Percentiles rank a stretch among this genome's conserved stretches.
Conservation (phyloP, 1,139 yeast genomes). For the Sugiyamaella xylanicola region DNA sequence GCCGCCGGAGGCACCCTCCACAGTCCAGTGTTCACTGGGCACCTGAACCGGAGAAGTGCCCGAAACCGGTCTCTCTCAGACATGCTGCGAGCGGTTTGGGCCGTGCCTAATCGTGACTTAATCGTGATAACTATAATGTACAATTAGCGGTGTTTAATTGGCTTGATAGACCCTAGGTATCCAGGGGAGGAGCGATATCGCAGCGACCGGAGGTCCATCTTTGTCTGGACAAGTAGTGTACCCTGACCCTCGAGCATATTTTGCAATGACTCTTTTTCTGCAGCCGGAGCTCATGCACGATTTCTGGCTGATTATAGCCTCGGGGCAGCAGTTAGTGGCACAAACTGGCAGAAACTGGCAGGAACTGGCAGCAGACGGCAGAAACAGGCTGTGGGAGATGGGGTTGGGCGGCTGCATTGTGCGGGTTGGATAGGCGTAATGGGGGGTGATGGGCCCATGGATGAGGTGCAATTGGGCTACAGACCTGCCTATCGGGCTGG, state of each 20-base stretch:
- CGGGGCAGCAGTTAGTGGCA: neutral
- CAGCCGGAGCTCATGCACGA: neutral
- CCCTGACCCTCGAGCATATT: constrained; percentile 4
- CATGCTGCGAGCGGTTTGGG: neutral
- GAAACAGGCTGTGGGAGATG: no score
- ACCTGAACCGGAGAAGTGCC: neutral
- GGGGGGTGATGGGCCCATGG: neutral
- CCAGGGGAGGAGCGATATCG: constrained; percentile 10
- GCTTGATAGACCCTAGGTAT: neutral
- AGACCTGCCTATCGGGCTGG: neutral
- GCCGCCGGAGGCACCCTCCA: neutral
- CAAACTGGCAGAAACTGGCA: neutral
- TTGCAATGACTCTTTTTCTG: constrained; percentile 13
- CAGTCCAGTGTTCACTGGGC: neutral
- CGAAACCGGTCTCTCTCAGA: neutral
- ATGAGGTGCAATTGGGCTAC: neutral
- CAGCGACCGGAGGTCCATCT: neutral
- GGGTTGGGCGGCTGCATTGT: neutral
- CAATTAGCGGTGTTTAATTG: constrained; percentile 11
- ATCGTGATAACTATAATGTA: constrained; percentile 6
- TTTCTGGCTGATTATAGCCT: neutral
- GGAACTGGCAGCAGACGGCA: neutral
- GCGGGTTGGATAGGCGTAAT: neutral
- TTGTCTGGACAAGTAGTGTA: neutral
- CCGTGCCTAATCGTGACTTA: constrained; percentile 1